Conservation (phyloP, 805 yeast genomes). For the Myxozyma kluyveri region DNA sequence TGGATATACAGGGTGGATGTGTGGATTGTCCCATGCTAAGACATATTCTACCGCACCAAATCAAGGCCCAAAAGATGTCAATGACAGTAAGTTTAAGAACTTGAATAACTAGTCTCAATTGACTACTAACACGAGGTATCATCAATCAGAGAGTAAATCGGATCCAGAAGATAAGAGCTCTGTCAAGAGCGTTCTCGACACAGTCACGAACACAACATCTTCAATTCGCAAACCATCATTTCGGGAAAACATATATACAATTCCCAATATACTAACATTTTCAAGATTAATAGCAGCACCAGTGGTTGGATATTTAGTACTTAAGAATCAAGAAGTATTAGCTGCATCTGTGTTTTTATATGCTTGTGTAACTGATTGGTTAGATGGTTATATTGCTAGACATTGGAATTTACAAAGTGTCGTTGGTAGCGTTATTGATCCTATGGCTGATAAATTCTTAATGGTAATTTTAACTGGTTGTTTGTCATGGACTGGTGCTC, state of each 20-base stretch:
- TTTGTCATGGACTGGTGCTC: slow-evolving; percentile 60
- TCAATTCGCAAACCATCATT: slow-evolving; percentile 10
- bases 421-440: slow-evolving; percentile 88
- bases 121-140: too few species aligned
- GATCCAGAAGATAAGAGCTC: too few species aligned
- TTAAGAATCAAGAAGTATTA: slow-evolving; percentile 56
- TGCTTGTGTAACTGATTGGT: slow-evolving; percentile 84
- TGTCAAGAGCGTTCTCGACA: too few species aligned
- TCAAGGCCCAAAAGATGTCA: too few species aligned
- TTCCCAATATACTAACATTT: slow-evolving; percentile 83
- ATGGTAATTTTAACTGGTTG: slow-evolving; percentile 85
- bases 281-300: slow-evolving; percentile 84
- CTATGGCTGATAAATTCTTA: slow-evolving; percentile 87
- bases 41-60: too few species aligned
- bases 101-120: too few species aligned
- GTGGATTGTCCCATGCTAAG: too few species aligned
- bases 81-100: too few species aligned
- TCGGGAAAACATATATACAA: slow-evolving; percentile 66
- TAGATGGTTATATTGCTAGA: slow-evolving; percentile 92
- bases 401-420: slow-evolving; percentile 70
- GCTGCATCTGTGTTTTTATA: slow-evolving; percentile 76
- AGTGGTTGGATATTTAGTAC: slow-evolving; percentile 71
- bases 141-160: too few species aligned
- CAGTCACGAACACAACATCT: background rate
- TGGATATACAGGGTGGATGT: too few species aligned